Conservation (phyloP, 805 yeast species). For the Clavispora fructus region DNA sequence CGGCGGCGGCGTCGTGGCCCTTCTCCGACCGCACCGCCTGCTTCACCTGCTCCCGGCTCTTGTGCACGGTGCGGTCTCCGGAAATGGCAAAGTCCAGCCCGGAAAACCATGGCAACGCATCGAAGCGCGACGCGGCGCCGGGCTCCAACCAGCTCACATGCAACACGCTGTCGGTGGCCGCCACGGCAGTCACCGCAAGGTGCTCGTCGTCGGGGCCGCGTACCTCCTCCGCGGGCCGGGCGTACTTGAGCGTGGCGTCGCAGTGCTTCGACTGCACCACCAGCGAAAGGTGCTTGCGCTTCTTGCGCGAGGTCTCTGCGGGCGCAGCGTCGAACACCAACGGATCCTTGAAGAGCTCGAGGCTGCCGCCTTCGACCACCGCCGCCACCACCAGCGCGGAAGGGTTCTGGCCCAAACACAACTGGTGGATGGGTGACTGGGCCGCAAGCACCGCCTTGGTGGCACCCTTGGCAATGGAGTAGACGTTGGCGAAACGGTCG, state of each 20-base stretch:
- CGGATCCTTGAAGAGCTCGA: constrained; percentile 69
- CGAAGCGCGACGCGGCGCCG: constrained; percentile 53
- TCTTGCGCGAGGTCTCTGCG: constrained; percentile 21
- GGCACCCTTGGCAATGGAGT: constrained; percentile 42
- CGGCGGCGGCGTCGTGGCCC: constrained; percentile 50
- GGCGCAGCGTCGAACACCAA: constrained; percentile 23
- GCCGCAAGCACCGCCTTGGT: constrained; percentile 61
- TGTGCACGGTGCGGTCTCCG: constrained; percentile 22
- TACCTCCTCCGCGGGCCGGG: constrained; percentile 40
- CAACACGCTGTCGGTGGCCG: constrained; percentile 17
- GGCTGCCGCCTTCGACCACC: constrained; percentile 67
- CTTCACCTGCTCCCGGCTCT: constrained; percentile 37
- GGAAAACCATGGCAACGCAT: constrained; percentile 46
- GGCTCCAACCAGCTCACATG: constrained; percentile 55
- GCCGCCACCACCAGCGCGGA: constrained; percentile 40
- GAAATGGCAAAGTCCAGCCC: constrained; percentile 22
- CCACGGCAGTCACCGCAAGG: constrained; percentile 20
- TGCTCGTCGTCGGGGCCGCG: constrained; percentile 25
- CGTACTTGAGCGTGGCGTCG: constrained; percentile 39
- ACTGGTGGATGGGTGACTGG: constrained; percentile 51
- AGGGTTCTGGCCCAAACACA: constrained; percentile 34
- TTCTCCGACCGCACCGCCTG: constrained; percentile 36
- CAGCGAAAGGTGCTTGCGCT: constrained; percentile 36
- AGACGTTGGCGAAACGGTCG: constrained; percentile 78
- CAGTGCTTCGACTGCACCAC: constrained; percentile 47